Evolutionary conservation across 805 yeast genomes (phyloP).

Genomic region (Kodamaea laetipori): DNA sequence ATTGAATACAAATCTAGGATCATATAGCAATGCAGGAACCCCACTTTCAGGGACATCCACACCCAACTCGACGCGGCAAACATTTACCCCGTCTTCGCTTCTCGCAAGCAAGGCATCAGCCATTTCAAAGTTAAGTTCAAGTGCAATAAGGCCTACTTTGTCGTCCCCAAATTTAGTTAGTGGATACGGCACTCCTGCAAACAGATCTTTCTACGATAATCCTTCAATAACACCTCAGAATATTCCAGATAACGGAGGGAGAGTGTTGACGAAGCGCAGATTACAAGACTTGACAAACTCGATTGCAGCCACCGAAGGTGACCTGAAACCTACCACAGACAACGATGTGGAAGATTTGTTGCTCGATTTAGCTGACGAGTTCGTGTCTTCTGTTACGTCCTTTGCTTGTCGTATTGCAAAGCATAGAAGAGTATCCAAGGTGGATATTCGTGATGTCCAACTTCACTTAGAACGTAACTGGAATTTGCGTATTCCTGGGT

Average conservation of each 20-base stretch:
- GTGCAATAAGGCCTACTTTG: slow-evolving; percentile 10
- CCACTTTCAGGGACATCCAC: slow-evolving; percentile 6
- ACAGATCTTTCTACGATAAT: slow-evolving; percentile 12
- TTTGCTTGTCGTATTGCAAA: slow-evolving; percentile 34
- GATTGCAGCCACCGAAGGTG: slow-evolving; percentile 33
- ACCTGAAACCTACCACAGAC: slow-evolving; percentile 29
- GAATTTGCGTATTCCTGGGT: slow-evolving; percentile 30
- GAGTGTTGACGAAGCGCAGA: slow-evolving; percentile 31
- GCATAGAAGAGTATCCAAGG: slow-evolving; percentile 29
- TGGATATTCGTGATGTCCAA: slow-evolving; percentile 31
- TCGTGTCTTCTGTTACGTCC: slow-evolving; percentile 29
- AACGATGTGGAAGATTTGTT: slow-evolving; percentile 32
- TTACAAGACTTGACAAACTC: slow-evolving; percentile 29
- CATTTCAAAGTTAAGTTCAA: slow-evolving; percentile 7
- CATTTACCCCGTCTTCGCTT: slow-evolving; percentile 5
- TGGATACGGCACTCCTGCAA: slow-evolving; percentile 8
- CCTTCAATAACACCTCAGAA: slow-evolving; percentile 14
- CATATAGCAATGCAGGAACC: not conserved
- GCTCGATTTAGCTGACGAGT: slow-evolving; percentile 32
- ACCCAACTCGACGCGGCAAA: slow-evolving; percentile 6
- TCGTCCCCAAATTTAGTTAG: slow-evolving; percentile 5
- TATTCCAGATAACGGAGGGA: slow-evolving; percentile 29
- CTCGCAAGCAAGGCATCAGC: slow-evolving; percentile 11
- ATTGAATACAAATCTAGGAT: slow-evolving; percentile 3
- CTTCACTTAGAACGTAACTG: slow-evolving; percentile 31